Base-by-base conservation (phyloP, 2,329 filamentous ascomycete species). In the Davidsoniella eucalypti region DNA sequence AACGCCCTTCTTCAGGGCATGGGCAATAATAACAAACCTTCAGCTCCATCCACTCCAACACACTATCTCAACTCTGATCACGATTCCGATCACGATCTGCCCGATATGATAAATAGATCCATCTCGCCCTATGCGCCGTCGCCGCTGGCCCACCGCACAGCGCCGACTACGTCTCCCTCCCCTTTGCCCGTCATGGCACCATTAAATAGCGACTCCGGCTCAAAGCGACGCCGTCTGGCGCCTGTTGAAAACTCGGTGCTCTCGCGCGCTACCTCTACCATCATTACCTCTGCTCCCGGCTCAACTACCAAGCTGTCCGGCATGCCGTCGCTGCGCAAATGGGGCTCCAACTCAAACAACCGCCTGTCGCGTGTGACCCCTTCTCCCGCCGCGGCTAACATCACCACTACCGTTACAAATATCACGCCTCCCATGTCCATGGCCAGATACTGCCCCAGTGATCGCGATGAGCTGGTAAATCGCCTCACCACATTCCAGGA, bases 401-500 rank as follows among this genome's bases (percentile, higher is more conserved):
- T 47, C 36, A 51, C 43, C 8, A 47, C 49, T 12, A 51, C 43
- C 3, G 51, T 53, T 36, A 61, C 55, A 16, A 57, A 57, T 50
- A 55, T 56, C 44, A 51, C 56, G 37, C 52, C 58, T 50, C 48
- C 57, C 47, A 57, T 61, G n/a, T 56, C 59, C 18, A 61, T 59
- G 2, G 66, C 84, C 1, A 86, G 82, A 58, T 96, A 92, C 66
- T 84, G 84, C 49, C 90, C 92, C 0, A 84, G 81, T 67, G 88
- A 92, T 62, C 83, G 92, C 49, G 78, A 80, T 38, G 79, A 86
- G 57, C 87, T 96, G 54, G 71, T 96, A 9, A 78, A 75, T 57
- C 72, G 92, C 21, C 70, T 98, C 25, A 82, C 82, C 54, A 93
- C 87, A 0, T 98, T 94, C 61, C 84, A 90, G 60, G 87, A 90